Conservation (phyloP, 768 basidiomycete species). For the Tremella fuciformis region DNA sequence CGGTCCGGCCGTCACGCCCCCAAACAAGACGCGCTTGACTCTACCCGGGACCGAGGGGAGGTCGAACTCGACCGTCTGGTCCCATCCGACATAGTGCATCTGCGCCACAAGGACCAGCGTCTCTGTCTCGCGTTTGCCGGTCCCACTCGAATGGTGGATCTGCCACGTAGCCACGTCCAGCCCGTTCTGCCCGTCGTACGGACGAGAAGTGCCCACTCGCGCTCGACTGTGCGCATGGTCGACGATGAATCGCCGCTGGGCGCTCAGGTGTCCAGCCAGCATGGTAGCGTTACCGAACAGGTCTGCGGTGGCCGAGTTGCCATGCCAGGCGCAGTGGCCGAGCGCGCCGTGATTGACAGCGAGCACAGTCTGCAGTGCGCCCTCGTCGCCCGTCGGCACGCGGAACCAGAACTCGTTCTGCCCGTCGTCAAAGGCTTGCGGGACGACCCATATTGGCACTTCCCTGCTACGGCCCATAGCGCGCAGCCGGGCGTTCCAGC, state of each 20-base stretch:
- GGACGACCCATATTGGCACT: slow-evolving; percentile 69
- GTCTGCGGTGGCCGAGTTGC: slow-evolving; percentile 12
- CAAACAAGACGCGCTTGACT: slow-evolving; percentile 24
- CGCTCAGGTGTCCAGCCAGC: slow-evolving; percentile 15
- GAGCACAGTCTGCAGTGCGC: slow-evolving; percentile 11
- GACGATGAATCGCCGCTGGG: slow-evolving; percentile 20
- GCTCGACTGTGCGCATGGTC: slow-evolving; percentile 12
- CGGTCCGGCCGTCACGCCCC: slow-evolving; percentile 11
- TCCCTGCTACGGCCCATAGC: slow-evolving; percentile 11
- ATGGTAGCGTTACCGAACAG: slow-evolving; percentile 27
- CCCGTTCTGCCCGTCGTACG: slow-evolving; percentile 20
- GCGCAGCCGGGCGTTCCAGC: slow-evolving; percentile 58
- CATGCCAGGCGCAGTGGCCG: slow-evolving; percentile 23
- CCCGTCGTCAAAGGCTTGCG: slow-evolving; percentile 68
- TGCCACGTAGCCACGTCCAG: slow-evolving; percentile 26
- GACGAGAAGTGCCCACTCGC: slow-evolving; percentile 5
- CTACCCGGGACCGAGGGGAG: slow-evolving; percentile 7
- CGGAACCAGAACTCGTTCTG: slow-evolving; percentile 42
- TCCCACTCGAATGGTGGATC: background rate
- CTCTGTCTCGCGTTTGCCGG: slow-evolving; percentile 2
- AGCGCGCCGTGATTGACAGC: slow-evolving; percentile 26
- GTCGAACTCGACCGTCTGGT: background rate
- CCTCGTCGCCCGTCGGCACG: slow-evolving; percentile 22
- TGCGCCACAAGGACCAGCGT: slow-evolving; percentile 26
- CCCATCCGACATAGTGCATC: slow-evolving; percentile 13